phyloP scores from a whole-genome alignment of 257 asterid species.

The Cinchona pubescens region DNA sequence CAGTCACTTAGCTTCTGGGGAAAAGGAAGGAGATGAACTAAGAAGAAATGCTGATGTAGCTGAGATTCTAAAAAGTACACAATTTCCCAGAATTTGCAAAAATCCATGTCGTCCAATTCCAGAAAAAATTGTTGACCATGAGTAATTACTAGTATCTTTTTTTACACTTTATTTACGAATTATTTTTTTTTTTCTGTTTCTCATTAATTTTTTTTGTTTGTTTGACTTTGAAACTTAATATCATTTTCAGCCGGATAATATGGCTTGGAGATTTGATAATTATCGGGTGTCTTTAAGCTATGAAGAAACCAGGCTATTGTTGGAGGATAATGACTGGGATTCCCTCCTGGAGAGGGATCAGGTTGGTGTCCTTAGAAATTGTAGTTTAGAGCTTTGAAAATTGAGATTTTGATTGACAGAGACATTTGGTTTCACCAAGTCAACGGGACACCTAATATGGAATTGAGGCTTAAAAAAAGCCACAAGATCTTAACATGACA shows the following conservation, averaged over 20 bases:
- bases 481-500: slow-evolving; percentile 17
- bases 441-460: slow-evolving; percentile 23
- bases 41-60: slow-evolving; percentile 72
- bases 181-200: not conserved
- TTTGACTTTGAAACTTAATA: not conserved
- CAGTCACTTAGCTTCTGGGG: slow-evolving; percentile 94
- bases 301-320: slow-evolving; percentile 55
- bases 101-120: slow-evolving; percentile 43
- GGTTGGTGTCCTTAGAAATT: slow-evolving; percentile 37
- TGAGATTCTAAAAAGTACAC: slow-evolving; percentile 66
- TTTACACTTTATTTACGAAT: too few relatives aligned
- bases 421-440: slow-evolving; percentile 14
- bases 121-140: slow-evolving; percentile 59
- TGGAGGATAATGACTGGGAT: slow-evolving; percentile 86
- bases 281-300: slow-evolving; percentile 82
- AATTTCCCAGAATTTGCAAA: slow-evolving; percentile 60
- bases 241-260: slow-evolving; percentile 64
- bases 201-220: not conserved
- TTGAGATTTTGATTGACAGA: slow-evolving; percentile 1
- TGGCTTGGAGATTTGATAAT: slow-evolving; percentile 97
- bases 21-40: slow-evolving; percentile 87
- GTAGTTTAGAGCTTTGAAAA: not conserved
- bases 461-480: not conserved
- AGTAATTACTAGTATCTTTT: slow-evolving; percentile 44
- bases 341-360: slow-evolving; percentile 80